These are phyloP conservation scores for Chrysochromulina parva DNA, from an alignment of 78 protist genomes.

Conservation along the genomic window DNA sequence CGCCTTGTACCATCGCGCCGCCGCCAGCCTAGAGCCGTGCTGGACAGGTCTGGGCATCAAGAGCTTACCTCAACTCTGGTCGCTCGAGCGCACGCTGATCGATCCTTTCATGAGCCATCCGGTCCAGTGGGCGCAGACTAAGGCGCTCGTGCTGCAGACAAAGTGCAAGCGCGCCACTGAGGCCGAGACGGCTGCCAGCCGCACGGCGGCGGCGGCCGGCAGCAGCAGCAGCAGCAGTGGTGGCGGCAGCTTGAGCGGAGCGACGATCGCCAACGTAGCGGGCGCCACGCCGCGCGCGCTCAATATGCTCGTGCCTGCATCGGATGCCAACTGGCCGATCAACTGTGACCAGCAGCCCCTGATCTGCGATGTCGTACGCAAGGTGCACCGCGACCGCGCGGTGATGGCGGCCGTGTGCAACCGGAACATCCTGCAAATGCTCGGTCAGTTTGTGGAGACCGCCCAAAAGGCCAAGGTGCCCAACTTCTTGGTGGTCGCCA, in stretches of 20 bases:
- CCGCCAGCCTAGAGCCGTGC: neutral
- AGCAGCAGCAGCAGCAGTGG: no score
- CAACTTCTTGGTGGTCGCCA: neutral
- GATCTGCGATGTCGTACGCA: neutral
- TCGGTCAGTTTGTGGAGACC: neutral
- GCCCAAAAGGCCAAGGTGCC: neutral
- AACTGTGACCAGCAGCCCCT: neutral
- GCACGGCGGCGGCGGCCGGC: no score
- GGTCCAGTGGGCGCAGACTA: neutral
- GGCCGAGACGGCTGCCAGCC: no score
- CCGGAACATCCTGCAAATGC: neutral
- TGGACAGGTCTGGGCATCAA: neutral
- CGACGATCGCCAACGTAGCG: no score
- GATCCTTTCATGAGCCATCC: neutral
- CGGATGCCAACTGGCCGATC: neutral
- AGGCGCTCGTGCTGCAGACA: neutral
- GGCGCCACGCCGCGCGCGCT: neutral
- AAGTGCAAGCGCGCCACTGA: neutral
- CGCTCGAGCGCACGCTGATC: neutral
- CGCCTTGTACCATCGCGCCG: neutral
- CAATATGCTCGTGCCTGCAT: neutral
- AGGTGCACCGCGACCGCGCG: neutral
- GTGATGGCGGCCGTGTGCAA: constrained; percentile 18
- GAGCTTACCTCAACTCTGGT: neutral
- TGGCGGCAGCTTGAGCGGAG: no score